Evolutionary conservation across 2,329 filamentous ascomycete genomes (phyloP), one percentile per base, ranked within the genome.

Genomic region (Thielaviopsis musarum): DNA sequence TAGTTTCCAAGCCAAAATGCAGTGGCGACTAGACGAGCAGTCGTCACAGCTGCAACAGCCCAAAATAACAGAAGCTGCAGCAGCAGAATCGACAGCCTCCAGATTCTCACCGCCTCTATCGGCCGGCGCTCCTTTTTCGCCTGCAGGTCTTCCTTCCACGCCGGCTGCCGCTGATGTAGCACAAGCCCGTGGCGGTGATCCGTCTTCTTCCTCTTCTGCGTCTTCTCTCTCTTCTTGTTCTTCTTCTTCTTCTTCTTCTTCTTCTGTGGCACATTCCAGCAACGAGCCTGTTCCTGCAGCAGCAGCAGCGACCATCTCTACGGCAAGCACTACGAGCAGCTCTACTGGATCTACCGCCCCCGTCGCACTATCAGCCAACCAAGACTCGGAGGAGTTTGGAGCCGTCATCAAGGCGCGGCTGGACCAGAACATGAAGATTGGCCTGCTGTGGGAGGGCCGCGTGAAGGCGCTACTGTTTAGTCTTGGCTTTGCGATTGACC

Each of bases 381-480:
- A 66, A 22, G 66, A 70, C 9, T 68, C 76, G 48, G 77, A 80
- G 24, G 82, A 86, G 64, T 87, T 88, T 61, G 82, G 87, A 34
- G 91, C 91, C 6, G 91, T 97, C 34, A 72, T 98, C 64, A 98
- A 97, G 72, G 86, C 91, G 52, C 81, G 88, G 56, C 76, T 97
- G 57, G 90, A 96, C 68, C 91, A 96, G 73, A 87, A 91, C 65
- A 84, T 89, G 73, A 84, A 85, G 64, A 82, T 96, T 58, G 88
- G 90, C 0, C 70, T 97, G 56, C 73, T 97, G 22, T 98, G 93
- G 91, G 91, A 97, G 70, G 91, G 91, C 1, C 80, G 90, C 59
- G 81, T 94, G 62, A 95, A 97, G 74, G 91, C 95, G 65, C 74
- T 98, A 61, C 77, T 98, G 60, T 94, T 97, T 69, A 95, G 89